A percentile compares a stretch with the other conserved stretches of the same genome.
phyloP scores from a whole-genome alignment of 1,139 yeast species.

The Nakaseomyces glabratus region DNA sequence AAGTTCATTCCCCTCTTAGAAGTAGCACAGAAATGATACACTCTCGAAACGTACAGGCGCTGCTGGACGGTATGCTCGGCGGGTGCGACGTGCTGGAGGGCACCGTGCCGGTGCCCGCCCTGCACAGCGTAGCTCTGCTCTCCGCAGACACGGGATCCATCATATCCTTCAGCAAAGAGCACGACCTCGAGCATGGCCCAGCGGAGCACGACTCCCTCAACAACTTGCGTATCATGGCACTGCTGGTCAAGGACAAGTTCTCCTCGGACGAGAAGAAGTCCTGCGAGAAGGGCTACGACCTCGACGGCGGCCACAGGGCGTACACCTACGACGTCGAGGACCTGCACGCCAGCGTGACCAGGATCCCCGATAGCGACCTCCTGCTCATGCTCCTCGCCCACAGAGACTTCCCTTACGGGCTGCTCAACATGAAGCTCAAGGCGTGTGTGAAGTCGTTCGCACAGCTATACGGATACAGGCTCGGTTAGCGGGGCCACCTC shows the following conservation, averaged over 20 bases:
- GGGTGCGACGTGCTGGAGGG: neutral
- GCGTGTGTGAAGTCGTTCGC: conserved; percentile 17
- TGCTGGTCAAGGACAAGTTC: conserved; percentile 27
- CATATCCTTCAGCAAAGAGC: conserved; percentile 20
- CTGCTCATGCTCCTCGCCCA: conserved; percentile 23
- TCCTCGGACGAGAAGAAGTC: neutral
- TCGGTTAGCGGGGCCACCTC: too few species aligned
- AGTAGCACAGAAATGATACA: conserved; percentile 18
- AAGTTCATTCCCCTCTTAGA: too few species aligned
- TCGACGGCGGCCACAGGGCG: conserved; percentile 14
- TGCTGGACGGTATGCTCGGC: conserved; percentile 10
- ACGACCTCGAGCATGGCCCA: conserved; percentile 6
- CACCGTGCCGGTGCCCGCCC: conserved; percentile 13
- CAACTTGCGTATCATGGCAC: conserved; percentile 28
- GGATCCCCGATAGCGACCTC: conserved; percentile 26
- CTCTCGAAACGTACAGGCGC: conserved; percentile 14
- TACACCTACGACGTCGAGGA: conserved; percentile 29
- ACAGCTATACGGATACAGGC: conserved; percentile 23
- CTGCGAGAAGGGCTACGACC: neutral
- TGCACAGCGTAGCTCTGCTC: conserved; percentile 23
- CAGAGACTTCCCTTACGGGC: conserved; percentile 24
- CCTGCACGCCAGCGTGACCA: conserved; percentile 26
- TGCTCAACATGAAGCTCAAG: conserved; percentile 25
- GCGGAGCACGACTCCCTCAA: conserved; percentile 17
- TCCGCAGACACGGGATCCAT: conserved; percentile 25